These are phyloP conservation scores for Suillus paluster DNA, from an alignment of 768 basidiomycete species.

Conservation along the genomic window DNA sequence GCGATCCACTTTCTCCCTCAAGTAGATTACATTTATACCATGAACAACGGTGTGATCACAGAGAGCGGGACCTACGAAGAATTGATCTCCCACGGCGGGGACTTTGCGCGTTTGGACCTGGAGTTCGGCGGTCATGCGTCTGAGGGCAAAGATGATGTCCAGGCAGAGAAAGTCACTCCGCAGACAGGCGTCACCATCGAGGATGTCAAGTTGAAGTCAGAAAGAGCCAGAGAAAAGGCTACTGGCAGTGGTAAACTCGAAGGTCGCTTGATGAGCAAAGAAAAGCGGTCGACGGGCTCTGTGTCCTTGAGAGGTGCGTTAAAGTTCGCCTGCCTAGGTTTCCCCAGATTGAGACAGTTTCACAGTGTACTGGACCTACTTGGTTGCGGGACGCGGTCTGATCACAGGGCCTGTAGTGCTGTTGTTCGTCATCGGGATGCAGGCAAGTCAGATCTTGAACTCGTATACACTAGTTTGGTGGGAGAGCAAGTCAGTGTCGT, in stretches of 20 bases:
- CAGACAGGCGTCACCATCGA: constrained; percentile 29
- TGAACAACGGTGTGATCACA: constrained; percentile 47
- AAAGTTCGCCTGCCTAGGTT: neutral
- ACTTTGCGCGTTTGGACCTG: constrained; percentile 58
- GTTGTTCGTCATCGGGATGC: constrained; percentile 58
- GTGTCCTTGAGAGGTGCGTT: constrained; percentile 51
- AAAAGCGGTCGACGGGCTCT: constrained; percentile 65
- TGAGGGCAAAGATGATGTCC: constrained; percentile 38
- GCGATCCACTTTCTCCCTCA: constrained; percentile 56
- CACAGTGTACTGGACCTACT: constrained; percentile 62
- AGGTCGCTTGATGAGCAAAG: constrained; percentile 67
- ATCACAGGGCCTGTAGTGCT: constrained; percentile 56
- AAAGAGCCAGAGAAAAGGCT: constrained; percentile 36
- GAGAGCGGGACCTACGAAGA: constrained; percentile 58
- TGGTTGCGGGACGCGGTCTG: constrained; percentile 56
- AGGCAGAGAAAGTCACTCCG: constrained; percentile 19
- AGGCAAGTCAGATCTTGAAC: constrained; percentile 62
- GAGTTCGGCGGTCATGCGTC: constrained; percentile 62
- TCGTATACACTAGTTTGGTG: constrained; percentile 76
- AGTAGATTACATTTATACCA: constrained; percentile 54
- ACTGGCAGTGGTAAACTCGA: constrained; percentile 65
- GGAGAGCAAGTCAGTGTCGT: constrained; percentile 56
- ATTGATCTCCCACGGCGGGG: constrained; percentile 51
- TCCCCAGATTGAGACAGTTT: neutral
- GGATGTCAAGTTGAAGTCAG: constrained; percentile 42